Evolutionary conservation across 805 yeast genomes (phyloP), one percentile per base, ranked within the genome.

Genomic region (Suhomyces pyralidae): DNA sequence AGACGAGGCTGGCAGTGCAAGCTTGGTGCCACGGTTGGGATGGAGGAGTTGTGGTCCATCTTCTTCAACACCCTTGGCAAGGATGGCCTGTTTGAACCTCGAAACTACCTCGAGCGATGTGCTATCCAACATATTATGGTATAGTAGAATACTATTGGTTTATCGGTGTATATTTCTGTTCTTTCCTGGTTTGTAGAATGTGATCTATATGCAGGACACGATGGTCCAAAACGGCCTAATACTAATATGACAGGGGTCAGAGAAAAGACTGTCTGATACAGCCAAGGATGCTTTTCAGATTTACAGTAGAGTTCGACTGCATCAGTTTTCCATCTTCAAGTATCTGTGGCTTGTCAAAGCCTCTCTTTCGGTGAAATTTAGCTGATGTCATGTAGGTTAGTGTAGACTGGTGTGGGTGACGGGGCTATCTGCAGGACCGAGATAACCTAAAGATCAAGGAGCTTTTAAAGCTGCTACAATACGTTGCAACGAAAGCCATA

Each of bases 101-200:
- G 70, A 60, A 40, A 75, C 73, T 12, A 71, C 65, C 42, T 73
- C 78, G 26, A 74, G 59, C 7, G 78, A 70, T 28, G 65, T 64
- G 28, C 63, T 62, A 58, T 75, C 80, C 50, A 74, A 66, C 77
- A 73, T 72, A 32, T 36, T 52, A 32, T 36, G 52, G 24, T 10
- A 17, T 10, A 9, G 10, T n/a, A 20, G 30, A 42, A 8, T 0
- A 17, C 36, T 28, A 9, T n/a, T 7, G 15, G 36, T 32, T 32
- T 32, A 32, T 15, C 28, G 40, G 49, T 46, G 44, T 40, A 40
- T 19, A 40, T 19, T 19, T 40, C 36, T 32, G 36, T 32, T n/a
- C 17, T 32, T n/a, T 5, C 34, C 34, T 14, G n/a, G 12, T 14
- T n/a, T 32, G 36, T 32, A 28, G 32, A 28, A 12, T 28, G 14